phyloP scores from a whole-genome alignment of 78 protist species.

The Dictyostelium citrinum region DNA sequence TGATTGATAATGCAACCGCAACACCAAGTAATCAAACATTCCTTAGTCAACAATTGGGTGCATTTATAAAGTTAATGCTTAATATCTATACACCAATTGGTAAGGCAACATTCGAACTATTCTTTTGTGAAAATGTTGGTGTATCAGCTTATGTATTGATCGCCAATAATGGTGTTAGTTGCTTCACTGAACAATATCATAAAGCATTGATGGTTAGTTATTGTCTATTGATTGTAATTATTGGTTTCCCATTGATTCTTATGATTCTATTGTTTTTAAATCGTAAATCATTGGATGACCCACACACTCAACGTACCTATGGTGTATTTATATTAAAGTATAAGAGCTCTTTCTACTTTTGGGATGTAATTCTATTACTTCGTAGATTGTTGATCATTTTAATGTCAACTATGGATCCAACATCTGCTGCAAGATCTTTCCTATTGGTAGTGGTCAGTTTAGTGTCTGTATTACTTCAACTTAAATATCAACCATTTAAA shows the following conservation, averaged over 20 bases:
- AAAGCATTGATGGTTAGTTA: conserved; percentile 8
- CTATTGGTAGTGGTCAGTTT: conserved; percentile 1
- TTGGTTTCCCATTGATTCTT: conserved; percentile 22
- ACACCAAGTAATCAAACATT: conserved; percentile 9
- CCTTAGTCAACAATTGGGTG: conserved; percentile 26
- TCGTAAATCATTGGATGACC: neutral
- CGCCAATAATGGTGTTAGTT: neutral
- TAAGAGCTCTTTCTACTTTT: conserved; percentile 17
- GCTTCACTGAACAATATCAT: neutral
- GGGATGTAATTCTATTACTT: conserved; percentile 51
- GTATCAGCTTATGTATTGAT: neutral
- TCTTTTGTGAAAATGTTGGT: conserved; percentile 31
- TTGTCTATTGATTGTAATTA: neutral
- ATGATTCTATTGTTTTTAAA: neutral
- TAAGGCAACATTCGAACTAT: conserved; percentile 21
- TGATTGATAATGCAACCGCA: neutral
- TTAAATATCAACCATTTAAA: conserved; percentile 21
- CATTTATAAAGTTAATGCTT: conserved; percentile 18
- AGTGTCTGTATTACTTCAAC: conserved; percentile 5
- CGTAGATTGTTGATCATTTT: conserved; percentile 25
- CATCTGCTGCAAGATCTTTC: neutral
- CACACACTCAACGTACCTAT: neutral
- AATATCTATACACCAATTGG: conserved; percentile 44
- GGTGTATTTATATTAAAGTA: conserved; percentile 55
- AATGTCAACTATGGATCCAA: conserved; percentile 37